Conservation (phyloP, 805 yeast genomes). For the Starmerella bombi region DNA sequence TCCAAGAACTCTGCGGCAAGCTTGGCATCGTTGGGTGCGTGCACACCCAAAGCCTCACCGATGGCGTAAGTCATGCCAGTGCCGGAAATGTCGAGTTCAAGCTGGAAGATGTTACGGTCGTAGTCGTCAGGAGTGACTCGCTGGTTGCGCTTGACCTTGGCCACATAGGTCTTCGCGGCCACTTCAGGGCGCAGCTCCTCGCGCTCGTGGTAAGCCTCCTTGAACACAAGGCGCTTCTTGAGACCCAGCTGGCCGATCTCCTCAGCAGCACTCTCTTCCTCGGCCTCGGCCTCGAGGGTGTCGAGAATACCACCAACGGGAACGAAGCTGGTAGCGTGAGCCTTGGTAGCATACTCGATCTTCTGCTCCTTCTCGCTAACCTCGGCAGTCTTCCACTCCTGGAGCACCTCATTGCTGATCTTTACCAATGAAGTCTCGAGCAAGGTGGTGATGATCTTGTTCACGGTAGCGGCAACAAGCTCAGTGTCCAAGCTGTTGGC, state of each 20-base stretch:
- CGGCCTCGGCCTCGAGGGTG: conserved; percentile 18
- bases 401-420: conserved; percentile 28
- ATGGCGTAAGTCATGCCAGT: conserved; percentile 84
- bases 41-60: conserved; percentile 94
- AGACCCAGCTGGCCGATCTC: conserved; percentile 37
- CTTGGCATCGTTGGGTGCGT: conserved; percentile 64
- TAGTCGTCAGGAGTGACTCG: conserved; percentile 83
- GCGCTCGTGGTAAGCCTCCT: conserved; percentile 57
- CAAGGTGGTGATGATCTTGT: conserved; percentile 26
- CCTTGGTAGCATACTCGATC: conserved; percentile 5
- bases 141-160: conserved; percentile 80
- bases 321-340: conserved; percentile 19
- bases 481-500: conserved; percentile 76
- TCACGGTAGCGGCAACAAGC: conserved; percentile 44
- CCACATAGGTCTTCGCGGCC: conserved; percentile 71
- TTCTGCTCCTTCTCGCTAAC: conserved; percentile 12
- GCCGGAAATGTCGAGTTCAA: conserved; percentile 82
- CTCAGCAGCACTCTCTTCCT: conserved; percentile 23
- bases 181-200: conserved; percentile 72
- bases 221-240: conserved; percentile 51
- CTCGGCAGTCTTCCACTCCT: conserved; percentile 27
- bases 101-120: conserved; percentile 90
- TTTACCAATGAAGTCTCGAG: conserved; percentile 23
- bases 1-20: conserved; percentile 57
- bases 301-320: conserved; percentile 4